These are phyloP conservation scores for Pisolithus sp. DNA, from an alignment of 768 basidiomycete genomes.

Conservation along the genomic window DNA sequence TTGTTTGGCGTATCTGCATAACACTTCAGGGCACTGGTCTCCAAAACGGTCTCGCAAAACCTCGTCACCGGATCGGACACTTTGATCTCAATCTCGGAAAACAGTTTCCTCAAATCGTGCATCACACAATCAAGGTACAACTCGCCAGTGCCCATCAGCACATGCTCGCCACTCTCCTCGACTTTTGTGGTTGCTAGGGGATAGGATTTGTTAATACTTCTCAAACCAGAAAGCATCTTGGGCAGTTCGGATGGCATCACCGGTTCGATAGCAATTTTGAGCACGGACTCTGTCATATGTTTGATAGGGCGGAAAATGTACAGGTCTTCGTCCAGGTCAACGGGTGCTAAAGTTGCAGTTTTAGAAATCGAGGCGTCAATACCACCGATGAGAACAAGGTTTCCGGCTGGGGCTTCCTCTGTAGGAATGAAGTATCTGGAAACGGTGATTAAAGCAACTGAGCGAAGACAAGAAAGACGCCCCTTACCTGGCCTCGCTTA, in stretches of 20 bases:
- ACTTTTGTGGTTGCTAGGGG: slow-evolving; percentile 93
- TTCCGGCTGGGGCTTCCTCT: slow-evolving; percentile 86
- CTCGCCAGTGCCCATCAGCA: slow-evolving; percentile 94
- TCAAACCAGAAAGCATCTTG: slow-evolving; percentile 95
- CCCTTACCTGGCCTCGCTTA: slow-evolving; percentile 79
- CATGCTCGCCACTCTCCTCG: slow-evolving; percentile 97
- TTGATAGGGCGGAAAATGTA: slow-evolving; percentile 95
- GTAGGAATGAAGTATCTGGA: slow-evolving; percentile 83
- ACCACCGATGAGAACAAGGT: slow-evolving; percentile 87
- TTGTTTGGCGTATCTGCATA: slow-evolving; percentile 99
- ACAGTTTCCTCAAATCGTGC: slow-evolving; percentile 88
- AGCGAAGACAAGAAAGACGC: neutral
- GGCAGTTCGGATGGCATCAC: slow-evolving; percentile 96
- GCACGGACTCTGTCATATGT: slow-evolving; percentile 93
- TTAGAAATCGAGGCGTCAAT: slow-evolving; percentile 94
- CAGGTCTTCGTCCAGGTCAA: slow-evolving; percentile 75
- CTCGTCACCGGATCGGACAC: slow-evolving; percentile 98
- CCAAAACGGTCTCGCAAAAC: slow-evolving; percentile 96
- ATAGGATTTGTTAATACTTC: slow-evolving; percentile 97
- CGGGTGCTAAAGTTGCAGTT: slow-evolving; percentile 79
- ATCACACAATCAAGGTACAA: slow-evolving; percentile 94
- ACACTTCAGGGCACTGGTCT: slow-evolving; percentile 96
- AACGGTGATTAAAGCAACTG: slow-evolving; percentile 1
- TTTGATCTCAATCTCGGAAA: slow-evolving; percentile 99
- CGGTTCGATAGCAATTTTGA: slow-evolving; percentile 98